phyloP scores from a whole-genome alignment of 129 eudicot genomes.

The Flaveria sonorensis region DNA sequence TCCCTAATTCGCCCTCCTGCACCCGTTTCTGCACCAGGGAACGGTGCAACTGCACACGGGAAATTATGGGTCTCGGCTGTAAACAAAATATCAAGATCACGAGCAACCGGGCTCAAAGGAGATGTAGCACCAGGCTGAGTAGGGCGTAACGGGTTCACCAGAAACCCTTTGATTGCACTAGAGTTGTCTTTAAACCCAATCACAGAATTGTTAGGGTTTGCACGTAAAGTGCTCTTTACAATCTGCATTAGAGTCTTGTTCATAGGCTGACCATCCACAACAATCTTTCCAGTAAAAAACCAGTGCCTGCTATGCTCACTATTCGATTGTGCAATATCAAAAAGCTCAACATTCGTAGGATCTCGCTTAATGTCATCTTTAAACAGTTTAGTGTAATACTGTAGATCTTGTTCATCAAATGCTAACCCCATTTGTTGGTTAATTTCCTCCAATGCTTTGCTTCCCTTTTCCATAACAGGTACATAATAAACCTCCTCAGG shows the following conservation, averaged over 20 bases:
- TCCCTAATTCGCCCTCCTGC: conserved; percentile 93
- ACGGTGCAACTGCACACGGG: conserved; percentile 98
- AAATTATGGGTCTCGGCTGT: conserved; percentile 97
- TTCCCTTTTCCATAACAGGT: conserved; percentile 83
- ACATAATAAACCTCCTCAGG: conserved; percentile 76
- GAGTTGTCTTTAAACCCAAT: conserved; percentile 96
- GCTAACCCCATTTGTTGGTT: conserved; percentile 87
- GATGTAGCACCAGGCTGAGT: conserved; percentile 68
- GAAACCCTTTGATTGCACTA: conserved; percentile 88
- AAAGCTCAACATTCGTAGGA: conserved; percentile 90
- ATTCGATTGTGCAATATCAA: conserved; percentile 93
- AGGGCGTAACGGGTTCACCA: conserved; percentile 69
- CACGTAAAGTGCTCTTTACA: conserved; percentile 77
- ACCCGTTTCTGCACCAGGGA: conserved; percentile 96
- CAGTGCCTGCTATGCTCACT: conserved; percentile 97
- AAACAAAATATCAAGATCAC: conserved; percentile 75
- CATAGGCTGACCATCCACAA: conserved; percentile 76
- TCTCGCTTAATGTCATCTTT: conserved; percentile 76
- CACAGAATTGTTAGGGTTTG: conserved; percentile 84
- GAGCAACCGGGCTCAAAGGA: conserved; percentile 45
- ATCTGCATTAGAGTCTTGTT: conserved; percentile 76
- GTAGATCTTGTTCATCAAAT: conserved; percentile 92
- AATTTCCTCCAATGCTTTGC: conserved; percentile 79
- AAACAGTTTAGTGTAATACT: conserved; percentile 73
- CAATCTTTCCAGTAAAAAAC: conserved; percentile 85